Conservation (phyloP, 163 green algal species). For the Volvox carteri region DNA sequence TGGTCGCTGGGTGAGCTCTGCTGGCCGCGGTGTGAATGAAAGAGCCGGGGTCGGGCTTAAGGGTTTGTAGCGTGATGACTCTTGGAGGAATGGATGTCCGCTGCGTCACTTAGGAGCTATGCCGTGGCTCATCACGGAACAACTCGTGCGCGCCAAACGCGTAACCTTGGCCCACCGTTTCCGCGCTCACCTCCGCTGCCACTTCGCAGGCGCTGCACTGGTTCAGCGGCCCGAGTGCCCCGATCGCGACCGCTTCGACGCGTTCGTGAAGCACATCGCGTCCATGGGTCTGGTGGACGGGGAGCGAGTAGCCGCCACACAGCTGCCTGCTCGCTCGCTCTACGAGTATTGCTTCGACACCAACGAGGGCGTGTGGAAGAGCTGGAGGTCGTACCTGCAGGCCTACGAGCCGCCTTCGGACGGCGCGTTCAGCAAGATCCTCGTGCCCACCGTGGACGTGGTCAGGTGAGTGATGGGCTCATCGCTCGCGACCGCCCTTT, state of each 20-base stretch:
- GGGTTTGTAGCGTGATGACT: no score
- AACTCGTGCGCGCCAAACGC: no score
- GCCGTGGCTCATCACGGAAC: no score
- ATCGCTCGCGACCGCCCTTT: neutral
- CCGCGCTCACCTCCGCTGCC: no score
- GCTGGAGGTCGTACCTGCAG: constrained; percentile 78
- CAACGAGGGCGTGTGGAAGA: constrained; percentile 74
- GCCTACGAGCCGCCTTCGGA: constrained; percentile 74
- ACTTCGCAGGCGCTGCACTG: constrained; percentile 69
- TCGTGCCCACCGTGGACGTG: constrained; percentile 88
- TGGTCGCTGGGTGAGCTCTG: constrained; percentile 88
- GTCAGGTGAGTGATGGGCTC: constrained; percentile 64
- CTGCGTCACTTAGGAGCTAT: no score
- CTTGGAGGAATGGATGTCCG: no score
- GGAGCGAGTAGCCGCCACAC: constrained; percentile 74
- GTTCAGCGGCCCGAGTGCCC: constrained; percentile 73
- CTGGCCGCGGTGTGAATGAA: no score
- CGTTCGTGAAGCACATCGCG: constrained; percentile 80
- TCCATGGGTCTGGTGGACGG: constrained; percentile 76
- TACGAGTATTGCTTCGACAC: constrained; percentile 92
- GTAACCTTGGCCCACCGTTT: no score
- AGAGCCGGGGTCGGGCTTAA: no score
- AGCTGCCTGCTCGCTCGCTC: constrained; percentile 81
- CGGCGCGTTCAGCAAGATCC: constrained; percentile 85
- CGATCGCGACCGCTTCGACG: constrained; percentile 87